Evolutionary conservation across 257 asterid species (phyloP).

Genomic region (Forsythia suspensa): DNA sequence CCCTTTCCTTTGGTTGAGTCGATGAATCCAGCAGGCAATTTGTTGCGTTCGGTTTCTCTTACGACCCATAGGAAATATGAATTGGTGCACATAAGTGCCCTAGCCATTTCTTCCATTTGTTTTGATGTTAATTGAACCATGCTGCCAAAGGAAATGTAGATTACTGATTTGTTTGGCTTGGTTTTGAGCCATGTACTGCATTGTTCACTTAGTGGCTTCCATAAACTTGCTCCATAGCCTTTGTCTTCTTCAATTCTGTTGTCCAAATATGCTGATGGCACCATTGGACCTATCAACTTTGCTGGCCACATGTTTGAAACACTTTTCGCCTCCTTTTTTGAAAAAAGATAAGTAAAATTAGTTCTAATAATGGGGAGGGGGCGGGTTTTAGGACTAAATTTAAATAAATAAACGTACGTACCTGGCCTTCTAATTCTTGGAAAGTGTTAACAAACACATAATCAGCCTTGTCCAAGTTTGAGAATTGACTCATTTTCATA

Average conservation of each 20-base stretch:
- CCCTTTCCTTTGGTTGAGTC: conserved; percentile 37
- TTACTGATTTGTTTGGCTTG: conserved; percentile 47
- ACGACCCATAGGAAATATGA: conserved; percentile 64
- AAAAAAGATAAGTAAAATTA: neutral
- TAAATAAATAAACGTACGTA: no score
- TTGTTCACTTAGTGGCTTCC: conserved; percentile 62
- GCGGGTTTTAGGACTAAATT: no score
- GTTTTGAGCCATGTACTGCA: conserved; percentile 58
- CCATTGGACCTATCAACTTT: conserved; percentile 62
- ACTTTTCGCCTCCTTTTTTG: conserved; percentile 41
- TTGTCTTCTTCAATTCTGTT: conserved; percentile 58
- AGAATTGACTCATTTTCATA: conserved; percentile 62
- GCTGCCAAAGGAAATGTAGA: conserved; percentile 72
- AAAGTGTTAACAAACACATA: conserved; percentile 56
- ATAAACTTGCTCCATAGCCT: conserved; percentile 70
- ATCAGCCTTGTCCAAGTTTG: conserved; percentile 54
- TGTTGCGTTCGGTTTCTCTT: conserved; percentile 47
- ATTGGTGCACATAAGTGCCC: conserved; percentile 29
- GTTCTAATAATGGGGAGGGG: neutral
- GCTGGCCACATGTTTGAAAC: conserved; percentile 55
- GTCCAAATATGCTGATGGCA: conserved; percentile 67
- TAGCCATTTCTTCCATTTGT: conserved; percentile 57
- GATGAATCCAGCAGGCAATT: conserved; percentile 39
- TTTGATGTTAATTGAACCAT: conserved; percentile 54
- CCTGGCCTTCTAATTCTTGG: conserved; percentile 46